These are phyloP conservation scores for Aspergillus hortae DNA, from an alignment of 2,329 filamentous ascomycete species.

Conservation along the genomic window DNA sequence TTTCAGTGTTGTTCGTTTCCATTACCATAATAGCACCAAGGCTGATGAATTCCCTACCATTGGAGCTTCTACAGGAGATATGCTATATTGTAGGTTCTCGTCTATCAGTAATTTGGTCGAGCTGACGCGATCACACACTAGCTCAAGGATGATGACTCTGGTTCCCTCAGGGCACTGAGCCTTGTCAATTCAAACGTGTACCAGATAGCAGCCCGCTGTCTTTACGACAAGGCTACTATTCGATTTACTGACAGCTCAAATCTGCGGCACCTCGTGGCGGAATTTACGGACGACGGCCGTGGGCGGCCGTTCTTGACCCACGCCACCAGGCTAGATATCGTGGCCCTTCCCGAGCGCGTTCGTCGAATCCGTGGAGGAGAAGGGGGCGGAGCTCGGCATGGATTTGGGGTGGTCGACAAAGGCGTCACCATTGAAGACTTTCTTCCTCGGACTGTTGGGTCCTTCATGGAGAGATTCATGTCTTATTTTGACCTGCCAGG, in stretches of 20 bases:
- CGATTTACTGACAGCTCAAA: neutral
- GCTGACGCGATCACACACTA: neutral
- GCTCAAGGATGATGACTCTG: neutral
- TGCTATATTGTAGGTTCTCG: no score
- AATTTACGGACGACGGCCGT: neutral
- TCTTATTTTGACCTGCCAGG: neutral
- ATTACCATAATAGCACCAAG: no score
- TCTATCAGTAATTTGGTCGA: no score
- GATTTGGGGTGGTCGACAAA: neutral
- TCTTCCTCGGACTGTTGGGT: neutral
- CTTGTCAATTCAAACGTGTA: neutral
- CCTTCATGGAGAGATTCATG: neutral
- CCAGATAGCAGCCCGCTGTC: neutral
- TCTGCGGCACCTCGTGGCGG: neutral
- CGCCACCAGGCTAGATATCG: neutral
- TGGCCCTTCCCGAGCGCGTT: neutral
- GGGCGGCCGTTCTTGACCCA: slow-evolving; percentile 1
- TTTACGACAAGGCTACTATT: neutral
- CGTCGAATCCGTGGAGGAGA: neutral
- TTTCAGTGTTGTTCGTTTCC: no score
- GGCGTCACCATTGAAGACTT: neutral
- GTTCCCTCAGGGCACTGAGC: neutral
- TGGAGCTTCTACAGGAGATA: no score
- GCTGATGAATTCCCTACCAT: no score
- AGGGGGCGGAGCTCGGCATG: no score